A percentile compares a stretch with the other conserved stretches of the same genome.
phyloP scores from a whole-genome alignment of 176 grass and related monocot genomes.

The Alloteropsis semialata region DNA sequence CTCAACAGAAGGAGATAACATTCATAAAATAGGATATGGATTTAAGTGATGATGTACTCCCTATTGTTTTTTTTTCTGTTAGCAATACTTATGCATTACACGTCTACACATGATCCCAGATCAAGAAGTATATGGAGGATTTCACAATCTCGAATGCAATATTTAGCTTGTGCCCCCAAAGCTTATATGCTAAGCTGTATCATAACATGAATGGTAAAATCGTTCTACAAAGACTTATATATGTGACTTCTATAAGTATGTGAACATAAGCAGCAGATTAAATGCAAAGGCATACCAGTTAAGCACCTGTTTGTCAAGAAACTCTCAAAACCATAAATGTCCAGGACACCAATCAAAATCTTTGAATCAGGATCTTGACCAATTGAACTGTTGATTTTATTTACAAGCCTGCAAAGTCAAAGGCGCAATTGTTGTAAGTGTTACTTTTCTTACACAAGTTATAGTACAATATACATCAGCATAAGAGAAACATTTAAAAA shows the following conservation, averaged over 20 bases:
- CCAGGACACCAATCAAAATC: slow-evolving; percentile 91
- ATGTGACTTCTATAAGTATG: slow-evolving; percentile 32
- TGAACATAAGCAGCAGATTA: slow-evolving; percentile 34
- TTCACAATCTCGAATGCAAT: neutral
- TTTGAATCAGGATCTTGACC: slow-evolving; percentile 98
- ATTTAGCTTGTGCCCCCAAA: neutral
- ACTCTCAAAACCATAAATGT: slow-evolving; percentile 99
- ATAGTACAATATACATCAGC: slow-evolving; percentile 12
- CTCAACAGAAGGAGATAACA: neutral
- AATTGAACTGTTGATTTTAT: slow-evolving; percentile 85
- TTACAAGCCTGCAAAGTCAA: slow-evolving; percentile 79
- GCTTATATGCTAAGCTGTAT: neutral
- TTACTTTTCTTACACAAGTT: slow-evolving; percentile 13
- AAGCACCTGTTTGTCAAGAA: slow-evolving; percentile 99
- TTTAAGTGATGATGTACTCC: neutral
- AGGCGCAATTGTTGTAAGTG: slow-evolving; percentile 7
- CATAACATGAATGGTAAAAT: slow-evolving; percentile 13
- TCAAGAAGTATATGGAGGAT: neutral
- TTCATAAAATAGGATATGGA: neutral
- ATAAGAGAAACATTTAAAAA: slow-evolving; percentile 10
- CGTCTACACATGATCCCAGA: neutral
- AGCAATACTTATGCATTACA: neutral
- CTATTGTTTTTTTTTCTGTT: neutral
- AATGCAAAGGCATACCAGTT: slow-evolving; percentile 97
- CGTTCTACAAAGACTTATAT: slow-evolving; percentile 16